These are phyloP conservation scores for Astrocystis sublimbata DNA, from an alignment of 495 filamentous ascomycete species.

Conservation along the genomic window DNA sequence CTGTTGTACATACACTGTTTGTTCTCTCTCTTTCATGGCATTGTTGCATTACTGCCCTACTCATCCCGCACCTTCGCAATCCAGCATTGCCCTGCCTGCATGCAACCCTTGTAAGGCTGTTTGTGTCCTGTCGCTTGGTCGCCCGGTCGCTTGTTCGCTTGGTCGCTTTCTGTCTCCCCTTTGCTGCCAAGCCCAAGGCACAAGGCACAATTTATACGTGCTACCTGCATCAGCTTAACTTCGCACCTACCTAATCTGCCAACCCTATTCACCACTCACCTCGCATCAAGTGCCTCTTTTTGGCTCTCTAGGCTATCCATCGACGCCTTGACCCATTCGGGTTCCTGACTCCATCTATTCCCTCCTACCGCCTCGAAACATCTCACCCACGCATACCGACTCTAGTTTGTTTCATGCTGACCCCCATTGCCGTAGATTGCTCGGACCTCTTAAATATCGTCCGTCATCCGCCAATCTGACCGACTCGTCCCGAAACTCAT, in stretches of 20 bases:
- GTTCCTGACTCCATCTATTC: background rate
- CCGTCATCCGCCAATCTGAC: background rate
- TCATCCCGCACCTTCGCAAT: background rate
- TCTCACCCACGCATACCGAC: background rate
- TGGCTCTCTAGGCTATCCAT: background rate
- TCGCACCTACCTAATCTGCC: no score
- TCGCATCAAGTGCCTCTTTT: background rate
- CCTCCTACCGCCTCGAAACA: background rate
- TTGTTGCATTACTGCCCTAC: background rate
- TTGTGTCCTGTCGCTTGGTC: background rate
- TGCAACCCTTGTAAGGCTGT: conserved; percentile 7
- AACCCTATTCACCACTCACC: no score
- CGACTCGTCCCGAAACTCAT: background rate
- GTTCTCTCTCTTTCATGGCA: background rate
- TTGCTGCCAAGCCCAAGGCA: no score
- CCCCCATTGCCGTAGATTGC: conserved; percentile 1
- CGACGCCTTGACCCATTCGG: background rate
- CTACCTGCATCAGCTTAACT: background rate
- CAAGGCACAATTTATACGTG: background rate
- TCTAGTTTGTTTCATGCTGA: conserved; percentile 9
- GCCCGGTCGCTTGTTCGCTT: no score
- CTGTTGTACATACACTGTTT: background rate
- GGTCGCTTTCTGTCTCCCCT: background rate
- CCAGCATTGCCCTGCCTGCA: background rate
- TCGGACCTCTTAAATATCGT: background rate